Conservation (phyloP, 805 yeast genomes). For the Lachancea cidri region DNA sequence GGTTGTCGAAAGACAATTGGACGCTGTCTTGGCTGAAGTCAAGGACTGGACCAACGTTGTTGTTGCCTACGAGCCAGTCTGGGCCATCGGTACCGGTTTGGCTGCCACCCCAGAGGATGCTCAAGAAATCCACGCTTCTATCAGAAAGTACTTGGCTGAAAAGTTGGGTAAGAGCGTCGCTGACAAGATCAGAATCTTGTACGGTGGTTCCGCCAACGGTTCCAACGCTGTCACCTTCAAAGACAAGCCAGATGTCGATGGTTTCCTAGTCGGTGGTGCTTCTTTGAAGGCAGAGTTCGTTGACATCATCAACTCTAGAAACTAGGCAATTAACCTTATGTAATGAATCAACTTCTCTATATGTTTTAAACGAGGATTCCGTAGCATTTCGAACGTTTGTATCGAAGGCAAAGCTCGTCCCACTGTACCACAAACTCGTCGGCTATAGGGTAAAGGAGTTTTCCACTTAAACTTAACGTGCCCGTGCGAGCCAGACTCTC, state of each 20-base stretch:
- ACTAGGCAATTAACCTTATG: slow-evolving; percentile 34
- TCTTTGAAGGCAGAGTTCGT: slow-evolving; percentile 96
- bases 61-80: slow-evolving; percentile 97
- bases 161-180: slow-evolving; percentile 79
- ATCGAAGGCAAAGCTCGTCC: slow-evolving; percentile 48
- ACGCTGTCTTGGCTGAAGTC: slow-evolving; percentile 77
- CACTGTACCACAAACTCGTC: slow-evolving; percentile 89
- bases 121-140: slow-evolving; percentile 85
- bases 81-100: slow-evolving; percentile 99
- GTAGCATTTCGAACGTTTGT: slow-evolving; percentile 59
- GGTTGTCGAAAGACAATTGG: slow-evolving; percentile 83
- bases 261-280: slow-evolving; percentile 99
- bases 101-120: slow-evolving; percentile 99
- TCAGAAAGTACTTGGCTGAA: slow-evolving; percentile 75
- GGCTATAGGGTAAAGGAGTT: slow-evolving; percentile 59
- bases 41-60: slow-evolving; percentile 89
- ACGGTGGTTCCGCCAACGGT: slow-evolving; percentile 98
- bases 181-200: slow-evolving; percentile 77
- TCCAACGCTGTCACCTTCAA: slow-evolving; percentile 85
- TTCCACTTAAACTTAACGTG: slow-evolving; percentile 71
- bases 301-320: slow-evolving; percentile 90
- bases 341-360: slow-evolving; percentile 6
- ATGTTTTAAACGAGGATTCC: slow-evolving; percentile 49
- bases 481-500: slow-evolving; percentile 85
- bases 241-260: slow-evolving; percentile 92